Base-by-base conservation (phyloP, 2,329 filamentous ascomycete genomes). In the Monosporascus sp. region DNA sequence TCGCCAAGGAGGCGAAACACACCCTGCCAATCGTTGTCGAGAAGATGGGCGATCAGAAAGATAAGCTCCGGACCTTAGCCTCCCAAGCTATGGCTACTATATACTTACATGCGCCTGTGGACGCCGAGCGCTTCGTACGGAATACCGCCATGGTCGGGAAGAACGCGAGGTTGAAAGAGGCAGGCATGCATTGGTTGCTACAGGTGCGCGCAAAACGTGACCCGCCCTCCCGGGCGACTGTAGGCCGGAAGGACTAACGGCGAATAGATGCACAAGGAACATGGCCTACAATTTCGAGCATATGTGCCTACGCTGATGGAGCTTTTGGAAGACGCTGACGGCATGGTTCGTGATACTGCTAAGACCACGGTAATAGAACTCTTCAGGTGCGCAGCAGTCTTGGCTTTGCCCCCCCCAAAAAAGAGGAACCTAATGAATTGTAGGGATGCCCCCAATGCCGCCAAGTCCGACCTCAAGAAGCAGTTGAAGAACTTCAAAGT, bases 271-370 rank as follows among this genome's bases (percentile, higher is more conserved):
- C 88, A 94, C 68, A 82, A 86, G 65, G 87, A 90, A 51, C 82
- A 91, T 54, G 85, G 83, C 39, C 76, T 97, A 59, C 85, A 86
- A 38, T 97, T 97, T 72, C 87, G 90, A 57, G 77, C 76, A 64
- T 96, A 95, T 67, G 91, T 96, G 2, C 87, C 89, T 3, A 80
- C 81, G 11, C 78, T 97, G 41, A 93, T 97, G 74, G 87, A 90
- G 51, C 81, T 94, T 60, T 80, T 97, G 43, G 93, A 97, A 72
- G 92, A 97, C 69, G 88, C 91, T 9, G 93, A 96, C 68, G 87
- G 88, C 49, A 86, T 85, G 71, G 91, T 97, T 59, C 85, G 93
- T 68, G 91, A 96, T 64, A 81, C 83, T 38, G 90, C 92, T 57
- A 96, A 94, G 73, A 77, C 77, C 52, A 88, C 89, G 1, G 86